These are phyloP conservation scores for Coemansia sp. DNA, from an alignment of 192 early-diverging fungal genomes.

Conservation along the genomic window DNA sequence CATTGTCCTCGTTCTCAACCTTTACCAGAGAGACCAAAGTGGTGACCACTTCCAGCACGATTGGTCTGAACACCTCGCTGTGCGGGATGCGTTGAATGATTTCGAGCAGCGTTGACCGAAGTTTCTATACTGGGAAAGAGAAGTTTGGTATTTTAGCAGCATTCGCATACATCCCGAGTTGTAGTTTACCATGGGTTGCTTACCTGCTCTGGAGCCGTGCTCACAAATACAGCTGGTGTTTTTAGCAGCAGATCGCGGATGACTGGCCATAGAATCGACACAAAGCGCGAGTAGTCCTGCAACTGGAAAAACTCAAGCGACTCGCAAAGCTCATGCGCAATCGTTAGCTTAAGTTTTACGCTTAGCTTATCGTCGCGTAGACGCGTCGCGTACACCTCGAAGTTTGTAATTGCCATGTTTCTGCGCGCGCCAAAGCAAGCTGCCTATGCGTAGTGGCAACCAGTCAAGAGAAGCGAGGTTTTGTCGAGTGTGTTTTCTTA, in stretches of 20 bases:
- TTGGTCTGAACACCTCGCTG: slow-evolving; percentile 77
- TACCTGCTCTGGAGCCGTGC: slow-evolving; percentile 72
- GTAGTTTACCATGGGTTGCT: not conserved
- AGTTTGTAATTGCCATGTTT: slow-evolving; percentile 51
- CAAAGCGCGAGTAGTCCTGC: slow-evolving; percentile 76
- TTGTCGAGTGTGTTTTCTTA: not conserved
- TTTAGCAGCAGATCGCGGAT: slow-evolving; percentile 75
- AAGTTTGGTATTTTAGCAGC: not conserved
- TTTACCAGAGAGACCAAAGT: slow-evolving; percentile 74
- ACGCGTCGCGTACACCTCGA: slow-evolving; percentile 58
- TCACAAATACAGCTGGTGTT: slow-evolving; percentile 71
- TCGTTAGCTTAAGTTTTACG: slow-evolving; percentile 70
- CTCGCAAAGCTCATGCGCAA: slow-evolving; percentile 84
- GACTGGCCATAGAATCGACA: slow-evolving; percentile 78
- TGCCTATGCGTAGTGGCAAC: not conserved
- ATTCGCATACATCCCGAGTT: not conserved
- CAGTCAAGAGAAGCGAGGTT: not conserved
- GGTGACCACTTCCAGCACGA: slow-evolving; percentile 74
- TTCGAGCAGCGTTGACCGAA: slow-evolving; percentile 85
- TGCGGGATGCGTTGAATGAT: slow-evolving; percentile 91
- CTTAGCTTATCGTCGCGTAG: slow-evolving; percentile 57
- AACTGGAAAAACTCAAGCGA: slow-evolving; percentile 89
- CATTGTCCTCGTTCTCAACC: slow-evolving; percentile 98
- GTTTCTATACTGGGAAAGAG: slow-evolving; percentile 60
- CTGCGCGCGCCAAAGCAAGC: not conserved